Conservation (phyloP, 495 filamentous ascomycete species). For the Penicillium canescens region DNA sequence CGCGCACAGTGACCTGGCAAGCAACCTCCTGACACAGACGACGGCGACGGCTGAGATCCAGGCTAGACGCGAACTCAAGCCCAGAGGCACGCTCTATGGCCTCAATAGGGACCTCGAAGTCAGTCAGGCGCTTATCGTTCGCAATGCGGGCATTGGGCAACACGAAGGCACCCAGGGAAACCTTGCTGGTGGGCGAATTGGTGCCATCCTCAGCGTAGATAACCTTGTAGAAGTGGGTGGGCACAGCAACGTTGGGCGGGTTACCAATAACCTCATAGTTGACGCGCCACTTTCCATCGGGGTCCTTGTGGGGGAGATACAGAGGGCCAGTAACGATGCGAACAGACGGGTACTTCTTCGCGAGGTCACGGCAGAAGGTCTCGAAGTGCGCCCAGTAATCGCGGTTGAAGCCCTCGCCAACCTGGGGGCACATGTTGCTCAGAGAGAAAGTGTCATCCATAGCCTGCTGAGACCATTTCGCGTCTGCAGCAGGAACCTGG, state of each 20-base stretch:
- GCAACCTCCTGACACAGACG: constrained; percentile 81
- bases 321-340: constrained; percentile 91
- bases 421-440: constrained; percentile 96
- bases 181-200: constrained; percentile 58
- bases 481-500: constrained; percentile 93
- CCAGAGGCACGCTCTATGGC: constrained; percentile 89
- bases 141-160: constrained; percentile 89
- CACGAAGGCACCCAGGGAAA: constrained; percentile 92
- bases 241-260: constrained; percentile 92
- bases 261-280: constrained; percentile 95
- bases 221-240: constrained; percentile 98
- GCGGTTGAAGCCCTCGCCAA: constrained; percentile 95
- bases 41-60: constrained; percentile 71
- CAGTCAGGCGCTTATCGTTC: constrained; percentile 77
- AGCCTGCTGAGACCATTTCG: constrained; percentile 89
- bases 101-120: constrained; percentile 94
- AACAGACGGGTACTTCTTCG: constrained; percentile 78
- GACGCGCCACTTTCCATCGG: constrained; percentile 93
- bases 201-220: constrained; percentile 88
- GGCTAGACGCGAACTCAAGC: constrained; percentile 80
- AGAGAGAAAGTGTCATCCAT: constrained; percentile 94
- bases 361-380: constrained; percentile 87
- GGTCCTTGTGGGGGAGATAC: constrained; percentile 80
- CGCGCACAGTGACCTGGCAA: constrained; percentile 77
- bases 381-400: constrained; percentile 99